These are phyloP conservation scores for Lepidium sativum DNA, from an alignment of 345 rosid genomes.

Conservation along the genomic window DNA sequence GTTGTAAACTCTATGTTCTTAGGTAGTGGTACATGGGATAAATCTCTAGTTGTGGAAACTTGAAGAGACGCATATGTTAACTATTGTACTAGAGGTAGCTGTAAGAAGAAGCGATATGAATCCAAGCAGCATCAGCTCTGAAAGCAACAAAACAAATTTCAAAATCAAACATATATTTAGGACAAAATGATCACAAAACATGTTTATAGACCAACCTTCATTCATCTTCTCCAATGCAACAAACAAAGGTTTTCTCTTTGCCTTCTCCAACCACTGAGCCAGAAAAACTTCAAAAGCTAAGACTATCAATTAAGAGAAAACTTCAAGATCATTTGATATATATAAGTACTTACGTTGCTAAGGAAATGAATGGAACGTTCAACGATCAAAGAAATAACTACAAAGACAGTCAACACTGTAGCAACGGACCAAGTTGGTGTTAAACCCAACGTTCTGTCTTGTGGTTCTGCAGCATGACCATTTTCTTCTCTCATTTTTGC, in stretches of 20 bases:
- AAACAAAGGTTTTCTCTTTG: slow-evolving; percentile 62
- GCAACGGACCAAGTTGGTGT: slow-evolving; percentile 97
- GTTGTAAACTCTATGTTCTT: no score
- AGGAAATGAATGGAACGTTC: slow-evolving; percentile 74
- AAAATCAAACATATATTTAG: not conserved
- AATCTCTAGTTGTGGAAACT: slow-evolving; percentile 56
- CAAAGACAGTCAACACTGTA: slow-evolving; percentile 73
- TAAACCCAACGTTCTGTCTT: slow-evolving; percentile 58
- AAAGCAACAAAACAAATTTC: not conserved
- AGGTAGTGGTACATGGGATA: slow-evolving; percentile 75
- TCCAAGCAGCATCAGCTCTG: slow-evolving; percentile 94
- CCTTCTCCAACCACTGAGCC: slow-evolving; percentile 66
- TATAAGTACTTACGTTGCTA: slow-evolving; percentile 48
- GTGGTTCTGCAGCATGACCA: not conserved
- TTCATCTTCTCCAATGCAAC: slow-evolving; percentile 92
- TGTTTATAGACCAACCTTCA: slow-evolving; percentile 46
- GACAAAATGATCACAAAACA: not conserved
- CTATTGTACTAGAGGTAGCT: slow-evolving; percentile 67
- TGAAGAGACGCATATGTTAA: slow-evolving; percentile 70
- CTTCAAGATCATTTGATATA: not conserved
- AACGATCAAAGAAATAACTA: slow-evolving; percentile 65
- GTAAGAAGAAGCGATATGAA: slow-evolving; percentile 85
- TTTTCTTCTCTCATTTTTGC: slow-evolving; percentile 17
- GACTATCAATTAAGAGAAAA: not conserved
- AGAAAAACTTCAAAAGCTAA: slow-evolving; percentile 7